These are phyloP conservation scores for Berkeleyomyces basicola DNA, from an alignment of 2,329 filamentous ascomycete genomes.

Conservation along the genomic window DNA sequence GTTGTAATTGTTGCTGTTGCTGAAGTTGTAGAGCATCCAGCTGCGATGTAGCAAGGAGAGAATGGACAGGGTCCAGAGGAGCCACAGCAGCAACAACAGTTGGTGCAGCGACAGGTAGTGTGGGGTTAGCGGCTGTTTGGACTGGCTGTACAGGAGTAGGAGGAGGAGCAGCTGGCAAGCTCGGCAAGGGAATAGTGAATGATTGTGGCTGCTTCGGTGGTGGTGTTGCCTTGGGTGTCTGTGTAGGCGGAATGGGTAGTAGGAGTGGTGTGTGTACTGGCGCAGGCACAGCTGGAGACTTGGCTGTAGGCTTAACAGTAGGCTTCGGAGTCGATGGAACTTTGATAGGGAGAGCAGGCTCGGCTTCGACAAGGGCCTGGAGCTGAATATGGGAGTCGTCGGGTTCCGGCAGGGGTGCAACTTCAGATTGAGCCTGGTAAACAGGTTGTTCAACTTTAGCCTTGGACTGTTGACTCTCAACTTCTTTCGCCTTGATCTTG, in stretches of 20 bases:
- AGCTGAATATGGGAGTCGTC: conserved; percentile 7
- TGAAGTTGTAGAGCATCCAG: conserved; percentile 7
- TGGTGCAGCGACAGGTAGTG: conserved; percentile 1
- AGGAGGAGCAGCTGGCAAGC: not conserved
- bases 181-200: conserved; percentile 11
- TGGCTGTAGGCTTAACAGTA: not conserved
- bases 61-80: conserved; percentile 9
- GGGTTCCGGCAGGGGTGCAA: not conserved
- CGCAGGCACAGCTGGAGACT: not conserved
- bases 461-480: not conserved
- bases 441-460: not conserved
- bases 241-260: not conserved
- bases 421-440: not conserved
- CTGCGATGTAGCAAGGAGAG: not conserved
- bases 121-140: not conserved
- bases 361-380: conserved; percentile 9
- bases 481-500: not conserved
- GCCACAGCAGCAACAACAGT: not conserved
- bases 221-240: not conserved
- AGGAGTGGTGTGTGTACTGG: not conserved
- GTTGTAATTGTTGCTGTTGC: conserved; percentile 8
- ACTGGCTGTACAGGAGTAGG: not conserved
- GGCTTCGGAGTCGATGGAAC: not conserved
- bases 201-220: not conserved
- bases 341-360: not conserved